These are phyloP conservation scores for Phaeosphaeriaceae sp. DNA, from an alignment of 2,329 filamentous ascomycete species.

Conservation along the genomic window DNA sequence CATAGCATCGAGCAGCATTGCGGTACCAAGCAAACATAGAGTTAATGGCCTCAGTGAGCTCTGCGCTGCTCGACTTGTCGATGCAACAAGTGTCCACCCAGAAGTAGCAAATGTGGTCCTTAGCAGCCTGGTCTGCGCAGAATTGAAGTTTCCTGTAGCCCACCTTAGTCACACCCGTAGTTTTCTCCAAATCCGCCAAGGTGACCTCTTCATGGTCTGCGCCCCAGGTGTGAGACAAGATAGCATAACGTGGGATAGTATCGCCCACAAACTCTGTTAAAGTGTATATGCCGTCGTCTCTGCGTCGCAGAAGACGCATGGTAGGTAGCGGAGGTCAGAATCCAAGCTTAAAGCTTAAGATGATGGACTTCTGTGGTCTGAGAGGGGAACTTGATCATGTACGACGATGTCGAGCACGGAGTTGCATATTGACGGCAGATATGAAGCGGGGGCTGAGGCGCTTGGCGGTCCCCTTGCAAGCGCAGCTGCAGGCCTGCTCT, in stretches of 20 bases:
- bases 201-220: slow-evolving; percentile 2
- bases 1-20: slow-evolving; percentile 1
- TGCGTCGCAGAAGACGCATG: background rate
- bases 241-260: slow-evolving; percentile 3
- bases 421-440: background rate
- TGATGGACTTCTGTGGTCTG: no score
- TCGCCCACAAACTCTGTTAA: background rate
- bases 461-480: background rate
- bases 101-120: background rate
- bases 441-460: background rate
- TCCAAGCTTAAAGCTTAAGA: no score
- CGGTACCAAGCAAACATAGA: background rate
- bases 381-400: no score
- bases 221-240: slow-evolving; percentile 5
- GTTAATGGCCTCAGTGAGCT: background rate
- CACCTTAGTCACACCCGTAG: background rate
- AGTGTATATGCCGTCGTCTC: background rate
- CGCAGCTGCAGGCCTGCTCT: no score
- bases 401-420: background rate
- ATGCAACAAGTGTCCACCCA: background rate
- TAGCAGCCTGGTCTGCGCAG: slow-evolving; percentile 11
- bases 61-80: background rate
- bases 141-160: slow-evolving; percentile 6
- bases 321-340: no score
- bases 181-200: slow-evolving; percentile 1